phyloP scores from a whole-genome alignment of 2,329 filamentous ascomycete genomes.

The Clonostachys rhizophaga region DNA sequence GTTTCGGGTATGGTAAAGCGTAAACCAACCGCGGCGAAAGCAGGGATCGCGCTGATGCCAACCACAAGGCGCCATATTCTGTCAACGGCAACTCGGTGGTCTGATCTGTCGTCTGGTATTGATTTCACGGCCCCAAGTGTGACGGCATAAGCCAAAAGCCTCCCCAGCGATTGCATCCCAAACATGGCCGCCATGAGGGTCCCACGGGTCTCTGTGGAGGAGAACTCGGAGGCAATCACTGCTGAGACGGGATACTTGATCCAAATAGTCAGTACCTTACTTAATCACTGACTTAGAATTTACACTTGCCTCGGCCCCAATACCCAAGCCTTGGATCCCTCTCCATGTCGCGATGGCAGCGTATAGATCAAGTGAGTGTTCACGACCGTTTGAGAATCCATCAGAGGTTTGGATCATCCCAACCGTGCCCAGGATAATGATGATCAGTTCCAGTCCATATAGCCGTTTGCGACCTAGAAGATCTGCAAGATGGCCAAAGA shows the following conservation, averaged over 20 bases:
- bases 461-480: conserved; percentile 48
- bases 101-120: conserved; percentile 37
- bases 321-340: conserved; percentile 5
- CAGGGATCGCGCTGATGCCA: conserved; percentile 60
- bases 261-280: conserved; percentile 35
- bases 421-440: conserved; percentile 53
- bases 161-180: conserved; percentile 65
- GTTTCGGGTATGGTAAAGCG: conserved; percentile 53
- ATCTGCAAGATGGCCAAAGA: conserved; percentile 50
- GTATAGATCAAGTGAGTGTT: conserved; percentile 40
- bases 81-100: conserved; percentile 39
- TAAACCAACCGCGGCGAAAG: conserved; percentile 59
- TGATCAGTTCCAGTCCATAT: conserved; percentile 51
- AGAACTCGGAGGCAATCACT: conserved; percentile 64
- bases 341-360: conserved; percentile 2
- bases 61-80: conserved; percentile 65
- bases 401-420: conserved; percentile 46
- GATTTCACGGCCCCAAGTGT: conserved; percentile 5
- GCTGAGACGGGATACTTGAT: conserved; percentile 65
- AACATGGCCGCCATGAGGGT: conserved; percentile 66
- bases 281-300: neutral
- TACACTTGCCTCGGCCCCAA: neutral
- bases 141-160: conserved; percentile 56
- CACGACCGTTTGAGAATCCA: conserved; percentile 5
- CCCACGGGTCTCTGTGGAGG: conserved; percentile 57